Evolutionary conservation across 345 rosid genomes (phyloP), one percentile per base, ranked within the genome.

Genomic region (Diplotaxis tenuifolia): DNA sequence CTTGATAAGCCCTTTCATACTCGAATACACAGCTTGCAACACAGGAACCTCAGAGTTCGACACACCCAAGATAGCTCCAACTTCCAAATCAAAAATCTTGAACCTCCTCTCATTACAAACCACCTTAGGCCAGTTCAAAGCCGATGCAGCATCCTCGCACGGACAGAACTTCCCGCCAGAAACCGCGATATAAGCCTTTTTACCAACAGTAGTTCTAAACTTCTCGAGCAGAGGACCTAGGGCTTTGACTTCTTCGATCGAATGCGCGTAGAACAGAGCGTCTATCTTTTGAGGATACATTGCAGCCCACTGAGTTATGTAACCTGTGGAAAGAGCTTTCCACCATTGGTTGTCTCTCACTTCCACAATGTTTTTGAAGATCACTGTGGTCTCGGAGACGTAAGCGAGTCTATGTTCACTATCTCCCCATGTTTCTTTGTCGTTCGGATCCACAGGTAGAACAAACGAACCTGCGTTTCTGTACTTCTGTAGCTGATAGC

Each of bases 271-370:
- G 75, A 95, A 88, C 57, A 95, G 80, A 23, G 97, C 99, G 56
- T 95, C 99, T 0, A 90, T 83, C 82, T 90, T 92, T 70, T 95
- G 97, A 77, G 97, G 91, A 76, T 95, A 10, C 98, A 95, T 95
- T 4, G 89, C 92, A 60, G 99, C 98, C 99, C 99, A 95, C 28
- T 87, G 99, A 15, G 99, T 95, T 12, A 92, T 66, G 67, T 95
- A 95, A 28, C 99, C 99, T 0, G 91, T 83, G 0, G 96, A 83
- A 28, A 95, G 80, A 21, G 96, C 96, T 68, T 75, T 90, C 99
- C 99, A 95, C 99, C 99, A 95, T 59, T 95, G 99, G 38, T 95
- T 93, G 52, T 95, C 98, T 38, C 99, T 78, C 18, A 95, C 96
- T 75, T 92, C 96, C 14, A 95, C 96, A 49, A 86, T 70, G 83